These are phyloP conservation scores for Chlamydomonas sp. DNA, from an alignment of 139 green algal species.

Conservation along the genomic window DNA sequence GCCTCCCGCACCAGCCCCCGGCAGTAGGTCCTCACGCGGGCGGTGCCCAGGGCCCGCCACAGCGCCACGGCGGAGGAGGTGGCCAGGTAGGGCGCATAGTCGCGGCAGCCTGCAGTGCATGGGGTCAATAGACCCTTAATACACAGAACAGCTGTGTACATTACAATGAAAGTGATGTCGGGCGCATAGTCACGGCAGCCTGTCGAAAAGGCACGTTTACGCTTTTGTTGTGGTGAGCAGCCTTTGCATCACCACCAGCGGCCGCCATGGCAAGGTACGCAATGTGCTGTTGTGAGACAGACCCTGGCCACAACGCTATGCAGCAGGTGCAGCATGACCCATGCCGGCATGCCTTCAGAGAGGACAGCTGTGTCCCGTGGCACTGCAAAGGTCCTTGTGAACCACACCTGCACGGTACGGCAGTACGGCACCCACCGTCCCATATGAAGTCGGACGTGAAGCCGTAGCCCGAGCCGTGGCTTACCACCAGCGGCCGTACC, in stretches of 20 bases:
- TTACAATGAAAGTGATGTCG: no score
- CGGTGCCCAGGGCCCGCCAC: conserved; percentile 48
- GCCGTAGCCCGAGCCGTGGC: conserved; percentile 64
- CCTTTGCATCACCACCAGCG: no score
- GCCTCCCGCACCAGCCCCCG: conserved; percentile 47
- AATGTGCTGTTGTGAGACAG: no score
- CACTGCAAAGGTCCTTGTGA: background rate
- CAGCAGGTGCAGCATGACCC: no score
- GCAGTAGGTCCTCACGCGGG: conserved; percentile 47
- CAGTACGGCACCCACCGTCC: conserved; percentile 55
- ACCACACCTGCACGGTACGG: no score
- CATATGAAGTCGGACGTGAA: conserved; percentile 77
- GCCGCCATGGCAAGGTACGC: no score
- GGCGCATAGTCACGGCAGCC: no score
- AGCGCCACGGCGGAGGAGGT: conserved; percentile 60
- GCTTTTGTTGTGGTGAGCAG: no score
- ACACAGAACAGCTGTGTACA: no score
- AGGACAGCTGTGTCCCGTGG: background rate
- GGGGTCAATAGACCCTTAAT: background rate
- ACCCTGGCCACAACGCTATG: no score
- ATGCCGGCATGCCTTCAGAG: no score
- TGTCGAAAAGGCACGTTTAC: no score
- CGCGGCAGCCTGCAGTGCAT: conserved; percentile 52
- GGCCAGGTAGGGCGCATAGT: conserved; percentile 74
- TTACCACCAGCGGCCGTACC: conserved; percentile 64